Evolutionary conservation across 768 basidiomycete genomes (phyloP), one percentile per base, ranked within the genome.

Genomic region (Russula earlei): DNA sequence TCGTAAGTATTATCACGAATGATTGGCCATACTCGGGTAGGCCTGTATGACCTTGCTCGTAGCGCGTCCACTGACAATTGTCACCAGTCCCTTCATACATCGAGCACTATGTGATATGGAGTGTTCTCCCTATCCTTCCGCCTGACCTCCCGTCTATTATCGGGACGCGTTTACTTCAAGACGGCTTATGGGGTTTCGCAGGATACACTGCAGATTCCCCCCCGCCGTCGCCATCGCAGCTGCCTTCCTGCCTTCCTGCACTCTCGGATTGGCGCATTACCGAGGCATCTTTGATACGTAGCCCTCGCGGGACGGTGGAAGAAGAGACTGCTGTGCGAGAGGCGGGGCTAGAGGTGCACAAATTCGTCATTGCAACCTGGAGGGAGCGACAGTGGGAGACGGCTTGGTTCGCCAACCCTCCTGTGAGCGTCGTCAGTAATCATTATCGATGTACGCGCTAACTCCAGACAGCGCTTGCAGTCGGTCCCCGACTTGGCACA

Each of bases 361-460:
- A 68, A 47, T 91, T 85, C 67, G 78, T 93, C 12, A 74, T 70
- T 66, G 74, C 72, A 46, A 71, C 80, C 46, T 92, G 91, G 91
- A 62, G 65, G 17, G 86, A 89, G 64, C 67, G 64, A 5, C 76
- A 78, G n/a, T 93, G 87, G 89, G 91, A 93, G 70, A 89, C 88
- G 0, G 87, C 87, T 2, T 93, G 91, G 91, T 91, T 91, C 64
- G 85, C 90, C 41, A 92, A 92, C 65, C 90, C 90, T 41, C 87
- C 84, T 48, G 90, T 92, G 63, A 66, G 85, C 69, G 34, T 25
- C 10, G 6, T 17, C 9, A 37, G 22, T 31, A 17, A 20, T 24
- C 5, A 27, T 49, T 25, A 11, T n/a, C 4, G 56, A 56, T 6
- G 24, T 25, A 4, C 43, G 42, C 38, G 15, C 46, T 37, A 38